Conservation (phyloP, 2,329 filamentous ascomycete species). For the Metarhizium guizhouense region DNA sequence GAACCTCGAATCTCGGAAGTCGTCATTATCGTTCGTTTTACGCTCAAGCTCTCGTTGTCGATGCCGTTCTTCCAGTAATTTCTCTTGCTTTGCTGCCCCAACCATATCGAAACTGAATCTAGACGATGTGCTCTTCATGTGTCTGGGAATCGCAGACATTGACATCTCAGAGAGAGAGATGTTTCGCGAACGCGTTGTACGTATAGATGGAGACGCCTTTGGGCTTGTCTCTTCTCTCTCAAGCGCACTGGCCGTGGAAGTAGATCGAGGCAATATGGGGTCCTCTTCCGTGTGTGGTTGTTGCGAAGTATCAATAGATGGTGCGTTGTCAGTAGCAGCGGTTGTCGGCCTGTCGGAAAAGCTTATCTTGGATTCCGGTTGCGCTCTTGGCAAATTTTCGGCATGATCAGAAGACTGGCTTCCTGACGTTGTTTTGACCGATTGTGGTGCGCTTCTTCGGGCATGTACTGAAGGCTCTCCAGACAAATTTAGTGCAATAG, state of each 20-base stretch:
- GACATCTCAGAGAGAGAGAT: constrained; percentile 42
- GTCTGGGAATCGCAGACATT: constrained; percentile 44
- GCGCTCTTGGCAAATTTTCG: not conserved
- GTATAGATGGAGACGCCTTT: constrained; percentile 12
- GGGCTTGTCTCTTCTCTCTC: not conserved
- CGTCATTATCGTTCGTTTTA: constrained; percentile 30
- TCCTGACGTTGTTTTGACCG: not conserved
- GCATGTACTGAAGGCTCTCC: not conserved
- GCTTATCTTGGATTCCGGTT: not conserved
- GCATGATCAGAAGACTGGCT: not conserved
- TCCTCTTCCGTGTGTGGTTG: not conserved
- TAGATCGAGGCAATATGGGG: not conserved
- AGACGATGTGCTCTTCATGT: constrained; percentile 70
- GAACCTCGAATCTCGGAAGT: constrained; percentile 41
- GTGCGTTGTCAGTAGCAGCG: not conserved
- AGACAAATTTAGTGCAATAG: constrained; percentile 13
- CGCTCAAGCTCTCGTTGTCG: constrained; percentile 57
- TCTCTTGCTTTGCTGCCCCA: constrained; percentile 58
- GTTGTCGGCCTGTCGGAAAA: not conserved
- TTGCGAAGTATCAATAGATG: not conserved
- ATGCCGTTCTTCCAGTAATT: constrained; percentile 64
- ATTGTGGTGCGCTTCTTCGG: not conserved
- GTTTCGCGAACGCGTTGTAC: constrained; percentile 38
- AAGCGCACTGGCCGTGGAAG: not conserved
- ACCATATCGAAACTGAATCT: constrained; percentile 78